Conservation (phyloP, 306 rosid species). For the Casuarina cunninghamiana region DNA sequence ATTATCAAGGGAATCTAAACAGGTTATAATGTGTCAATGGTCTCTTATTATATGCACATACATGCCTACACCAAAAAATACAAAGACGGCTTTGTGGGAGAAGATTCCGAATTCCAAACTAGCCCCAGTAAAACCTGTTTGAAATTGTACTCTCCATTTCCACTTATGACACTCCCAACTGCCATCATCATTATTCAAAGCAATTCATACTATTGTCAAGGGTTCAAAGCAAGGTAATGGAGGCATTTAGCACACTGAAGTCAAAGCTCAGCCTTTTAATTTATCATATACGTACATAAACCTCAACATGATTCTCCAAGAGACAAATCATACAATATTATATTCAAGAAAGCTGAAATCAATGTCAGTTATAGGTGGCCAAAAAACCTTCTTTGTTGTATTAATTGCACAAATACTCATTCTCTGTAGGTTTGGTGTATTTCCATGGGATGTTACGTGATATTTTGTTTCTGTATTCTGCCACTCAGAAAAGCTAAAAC, state of each 20-base stretch:
- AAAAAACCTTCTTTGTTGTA: not conserved
- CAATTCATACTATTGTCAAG: not conserved
- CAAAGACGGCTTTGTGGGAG: not conserved
- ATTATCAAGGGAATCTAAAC: not conserved
- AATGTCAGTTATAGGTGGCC: not conserved
- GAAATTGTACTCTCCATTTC: not conserved
- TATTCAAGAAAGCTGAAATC: not conserved
- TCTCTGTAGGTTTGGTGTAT: not conserved
- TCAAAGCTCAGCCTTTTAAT: slow-evolving; percentile 1
- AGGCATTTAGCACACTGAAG: not conserved
- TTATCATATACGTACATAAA: not conserved
- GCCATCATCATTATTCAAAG: not conserved
- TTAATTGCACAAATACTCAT: slow-evolving; percentile 23
- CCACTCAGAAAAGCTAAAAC: slow-evolving; percentile 17
- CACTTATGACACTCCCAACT: not conserved
- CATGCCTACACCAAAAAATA: not conserved
- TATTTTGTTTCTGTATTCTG: not conserved
- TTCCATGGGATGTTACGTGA: not conserved
- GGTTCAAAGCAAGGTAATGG: not conserved
- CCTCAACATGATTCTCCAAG: not conserved
- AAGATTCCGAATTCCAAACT: not conserved
- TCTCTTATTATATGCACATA: not conserved
- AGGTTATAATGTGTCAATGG: not conserved
- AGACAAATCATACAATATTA: not conserved
- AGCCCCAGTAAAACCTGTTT: not conserved